Evolutionary conservation across 164 flowering plant genomes (phyloP).

Genomic region (grape (Vitis vinifera)): DNA sequence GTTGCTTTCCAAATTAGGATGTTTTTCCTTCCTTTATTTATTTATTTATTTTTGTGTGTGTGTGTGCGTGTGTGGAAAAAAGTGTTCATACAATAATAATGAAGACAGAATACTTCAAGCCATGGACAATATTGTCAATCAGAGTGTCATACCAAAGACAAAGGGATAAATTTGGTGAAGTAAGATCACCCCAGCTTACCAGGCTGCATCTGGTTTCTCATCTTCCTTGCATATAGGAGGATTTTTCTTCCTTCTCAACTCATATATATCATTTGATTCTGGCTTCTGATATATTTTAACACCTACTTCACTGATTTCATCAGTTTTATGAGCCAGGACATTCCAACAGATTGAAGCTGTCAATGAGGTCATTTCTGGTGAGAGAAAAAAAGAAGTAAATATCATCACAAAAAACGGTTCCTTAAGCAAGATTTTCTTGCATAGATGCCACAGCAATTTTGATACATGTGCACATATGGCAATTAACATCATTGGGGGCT

Average conservation of each 20-base stretch:
- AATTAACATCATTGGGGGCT: too few species aligned
- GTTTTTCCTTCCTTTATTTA: too few species aligned
- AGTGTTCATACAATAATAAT: too few species aligned
- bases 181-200: slow-evolving; percentile 45
- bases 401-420: neutral
- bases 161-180: slow-evolving; percentile 2
- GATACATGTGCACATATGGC: neutral
- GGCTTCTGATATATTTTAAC: slow-evolving; percentile 94
- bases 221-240: slow-evolving; percentile 88
- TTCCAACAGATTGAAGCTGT: slow-evolving; percentile 96
- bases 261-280: slow-evolving; percentile 78
- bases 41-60: too few species aligned
- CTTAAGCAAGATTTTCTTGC: neutral
- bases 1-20: too few species aligned
- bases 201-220: slow-evolving; percentile 94
- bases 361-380: slow-evolving; percentile 71
- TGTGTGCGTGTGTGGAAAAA: too few species aligned
- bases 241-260: slow-evolving; percentile 73
- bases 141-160: neutral
- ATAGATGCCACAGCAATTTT: neutral
- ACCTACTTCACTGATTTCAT: slow-evolving; percentile 77
- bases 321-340: slow-evolving; percentile 83
- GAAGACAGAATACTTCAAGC: too few species aligned
- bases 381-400: neutral
- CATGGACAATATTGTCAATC: too few species aligned